These are phyloP conservation scores for Saccharum officinarum DNA, from an alignment of 176 grass and related monocot species.

Conservation along the genomic window DNA sequence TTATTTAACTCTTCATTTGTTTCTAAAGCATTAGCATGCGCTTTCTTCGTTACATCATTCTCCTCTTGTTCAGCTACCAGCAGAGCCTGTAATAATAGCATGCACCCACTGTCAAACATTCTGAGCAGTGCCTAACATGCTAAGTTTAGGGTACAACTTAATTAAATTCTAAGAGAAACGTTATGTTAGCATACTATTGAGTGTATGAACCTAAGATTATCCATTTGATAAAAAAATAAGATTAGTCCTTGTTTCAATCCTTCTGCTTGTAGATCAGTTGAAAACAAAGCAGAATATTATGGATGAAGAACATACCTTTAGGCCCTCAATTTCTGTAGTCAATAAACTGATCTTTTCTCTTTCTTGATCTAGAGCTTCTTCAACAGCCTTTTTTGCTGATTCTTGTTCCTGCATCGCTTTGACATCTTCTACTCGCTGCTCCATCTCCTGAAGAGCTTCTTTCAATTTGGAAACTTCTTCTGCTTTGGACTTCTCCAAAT, in stretches of 20 bases:
- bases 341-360: conserved; percentile 69
- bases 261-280: neutral
- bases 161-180: neutral
- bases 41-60: conserved; percentile 54
- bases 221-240: conserved; percentile 15
- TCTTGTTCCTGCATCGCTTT: conserved; percentile 61
- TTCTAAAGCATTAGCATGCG: conserved; percentile 49
- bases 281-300: neutral
- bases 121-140: neutral
- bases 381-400: conserved; percentile 69
- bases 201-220: conserved; percentile 1
- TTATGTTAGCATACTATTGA: neutral
- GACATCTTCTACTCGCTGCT: conserved; percentile 60
- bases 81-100: conserved; percentile 52
- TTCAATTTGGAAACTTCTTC: conserved; percentile 69
- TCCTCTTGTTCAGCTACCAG: conserved; percentile 55
- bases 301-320: conserved; percentile 46
- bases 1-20: conserved; percentile 58
- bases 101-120: conserved; percentile 6
- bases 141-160: conserved; percentile 24
- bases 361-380: conserved; percentile 73
- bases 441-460: conserved; percentile 60
- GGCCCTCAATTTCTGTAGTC: conserved; percentile 54
- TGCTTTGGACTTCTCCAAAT: conserved; percentile 73
- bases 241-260: neutral